Conservation (phyloP, 208 protist genomes). For the Leishmania lainsoni region DNA sequence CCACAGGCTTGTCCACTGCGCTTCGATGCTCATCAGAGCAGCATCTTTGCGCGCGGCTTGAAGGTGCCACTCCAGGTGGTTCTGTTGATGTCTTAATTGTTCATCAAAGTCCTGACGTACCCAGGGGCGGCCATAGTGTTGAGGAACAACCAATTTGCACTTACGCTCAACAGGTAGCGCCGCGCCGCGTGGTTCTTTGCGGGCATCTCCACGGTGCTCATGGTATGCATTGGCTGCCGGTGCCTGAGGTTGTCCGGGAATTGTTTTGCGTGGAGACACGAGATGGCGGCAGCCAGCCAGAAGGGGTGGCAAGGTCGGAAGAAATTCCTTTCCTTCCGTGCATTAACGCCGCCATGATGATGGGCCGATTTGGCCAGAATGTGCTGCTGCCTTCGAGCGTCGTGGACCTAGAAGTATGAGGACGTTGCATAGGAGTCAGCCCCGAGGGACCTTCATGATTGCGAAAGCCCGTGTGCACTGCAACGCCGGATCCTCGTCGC, state of each 20-base stretch:
- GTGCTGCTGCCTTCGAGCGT: slow-evolving; percentile 42
- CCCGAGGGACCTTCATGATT: background rate
- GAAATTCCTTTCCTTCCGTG: slow-evolving; percentile 43
- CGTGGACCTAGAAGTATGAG: slow-evolving; percentile 54
- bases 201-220: slow-evolving; percentile 62
- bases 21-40: background rate
- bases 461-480: background rate
- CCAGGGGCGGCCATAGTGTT: slow-evolving; percentile 6
- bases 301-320: background rate
- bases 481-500: background rate
- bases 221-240: slow-evolving; percentile 48
- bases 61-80: slow-evolving; percentile 32
- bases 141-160: slow-evolving; percentile 38
- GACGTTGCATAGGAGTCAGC: background rate
- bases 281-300: background rate
- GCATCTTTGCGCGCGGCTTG: slow-evolving; percentile 22
- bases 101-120: slow-evolving; percentile 47
- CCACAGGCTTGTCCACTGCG: background rate
- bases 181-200: slow-evolving; percentile 45
- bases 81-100: slow-evolving; percentile 61
- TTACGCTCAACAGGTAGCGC: slow-evolving; percentile 40
- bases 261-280: slow-evolving; percentile 10
- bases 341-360: slow-evolving; percentile 62
- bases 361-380: slow-evolving; percentile 3
- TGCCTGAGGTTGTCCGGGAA: slow-evolving; percentile 15